Percentiles rank a stretch among this genome's conserved stretches.
These are phyloP conservation scores for Hypocreales sp. DNA, from an alignment of 2,329 filamentous ascomycete species.

Conservation along the genomic window DNA sequence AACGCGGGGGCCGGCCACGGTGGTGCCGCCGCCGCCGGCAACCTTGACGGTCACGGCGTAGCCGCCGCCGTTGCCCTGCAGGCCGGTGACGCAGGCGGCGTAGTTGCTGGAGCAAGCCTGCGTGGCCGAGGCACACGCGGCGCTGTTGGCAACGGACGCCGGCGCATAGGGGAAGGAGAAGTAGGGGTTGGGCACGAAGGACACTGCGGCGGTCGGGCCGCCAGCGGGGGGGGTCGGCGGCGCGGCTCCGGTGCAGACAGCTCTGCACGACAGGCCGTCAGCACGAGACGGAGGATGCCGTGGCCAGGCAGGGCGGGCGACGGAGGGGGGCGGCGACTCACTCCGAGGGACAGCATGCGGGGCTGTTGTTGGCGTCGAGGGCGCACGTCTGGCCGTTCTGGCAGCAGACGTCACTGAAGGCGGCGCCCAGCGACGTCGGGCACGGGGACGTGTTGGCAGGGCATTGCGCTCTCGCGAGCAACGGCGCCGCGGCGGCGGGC, in stretches of 20 bases:
- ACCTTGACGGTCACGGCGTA: conserved; percentile 42
- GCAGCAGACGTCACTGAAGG: conserved; percentile 35
- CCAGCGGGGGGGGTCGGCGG: conserved; percentile 21
- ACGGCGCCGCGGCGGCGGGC: conserved; percentile 8
- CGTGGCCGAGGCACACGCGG: conserved; percentile 34
- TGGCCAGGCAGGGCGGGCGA: neutral
- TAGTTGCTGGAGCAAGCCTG: conserved; percentile 38
- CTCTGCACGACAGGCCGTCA: conserved; percentile 16
- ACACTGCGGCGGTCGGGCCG: conserved; percentile 21
- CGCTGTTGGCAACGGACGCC: conserved; percentile 33
- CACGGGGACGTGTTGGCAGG: conserved; percentile 35
- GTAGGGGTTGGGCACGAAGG: conserved; percentile 40
- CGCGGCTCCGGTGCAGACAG: conserved; percentile 41
- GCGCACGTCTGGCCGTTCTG: conserved; percentile 32
- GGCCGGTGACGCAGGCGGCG: conserved; percentile 32
- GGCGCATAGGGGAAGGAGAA: conserved; percentile 45
- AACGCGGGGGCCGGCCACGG: conserved; percentile 25
- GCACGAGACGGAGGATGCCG: neutral
- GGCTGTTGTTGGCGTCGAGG: conserved; percentile 29
- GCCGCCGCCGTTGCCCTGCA: conserved; percentile 23
- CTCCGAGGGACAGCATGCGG: conserved; percentile 39
- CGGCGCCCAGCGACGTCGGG: conserved; percentile 26
- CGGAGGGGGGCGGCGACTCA: conserved; percentile 14
- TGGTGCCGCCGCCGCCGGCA: conserved; percentile 35
- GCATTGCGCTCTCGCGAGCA: conserved; percentile 20